phyloP scores from a whole-genome alignment of 129 eudicot genomes.

The Smallanthus sonchifolius region DNA sequence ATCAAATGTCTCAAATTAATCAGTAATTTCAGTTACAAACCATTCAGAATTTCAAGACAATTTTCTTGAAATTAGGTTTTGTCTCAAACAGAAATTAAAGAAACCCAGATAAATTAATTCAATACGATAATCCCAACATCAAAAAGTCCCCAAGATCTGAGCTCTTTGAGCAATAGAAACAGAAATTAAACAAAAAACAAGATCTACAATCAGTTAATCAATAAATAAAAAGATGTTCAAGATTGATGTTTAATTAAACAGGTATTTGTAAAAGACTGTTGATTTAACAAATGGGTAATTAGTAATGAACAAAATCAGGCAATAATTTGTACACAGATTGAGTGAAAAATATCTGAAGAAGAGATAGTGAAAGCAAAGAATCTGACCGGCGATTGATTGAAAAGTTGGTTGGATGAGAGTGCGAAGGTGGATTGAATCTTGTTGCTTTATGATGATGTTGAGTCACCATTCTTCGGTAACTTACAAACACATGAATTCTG shows the following conservation, averaged over 20 bases:
- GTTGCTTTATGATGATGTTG: slow-evolving; percentile 30
- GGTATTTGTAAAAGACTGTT: background rate
- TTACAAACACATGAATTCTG: slow-evolving; percentile 12
- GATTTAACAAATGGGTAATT: slow-evolving; percentile 17
- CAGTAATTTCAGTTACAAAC: background rate
- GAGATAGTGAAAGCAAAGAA: slow-evolving; percentile 20
- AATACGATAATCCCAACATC: slow-evolving; percentile 4
- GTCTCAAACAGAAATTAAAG: background rate
- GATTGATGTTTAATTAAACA: background rate
- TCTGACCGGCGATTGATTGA: slow-evolving; percentile 24
- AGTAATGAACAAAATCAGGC: background rate
- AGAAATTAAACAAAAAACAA: slow-evolving; percentile 11
- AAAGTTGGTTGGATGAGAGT: slow-evolving; percentile 1
- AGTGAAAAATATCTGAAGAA: background rate
- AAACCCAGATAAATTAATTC: slow-evolving; percentile 5
- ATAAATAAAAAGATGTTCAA: background rate
- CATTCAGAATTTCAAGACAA: background rate
- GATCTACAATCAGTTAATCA: background rate
- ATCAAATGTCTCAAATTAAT: background rate
- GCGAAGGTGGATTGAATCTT: slow-evolving; percentile 20
- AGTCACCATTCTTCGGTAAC: slow-evolving; percentile 17
- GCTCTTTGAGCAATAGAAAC: background rate
- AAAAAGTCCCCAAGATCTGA: slow-evolving; percentile 7
- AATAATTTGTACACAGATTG: background rate
- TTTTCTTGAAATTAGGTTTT: background rate